Percentiles rank a stretch among this genome's conserved stretches.
phyloP scores from a whole-genome alignment of 2,329 filamentous ascomycete species.

The Aspergillus uvarum region DNA sequence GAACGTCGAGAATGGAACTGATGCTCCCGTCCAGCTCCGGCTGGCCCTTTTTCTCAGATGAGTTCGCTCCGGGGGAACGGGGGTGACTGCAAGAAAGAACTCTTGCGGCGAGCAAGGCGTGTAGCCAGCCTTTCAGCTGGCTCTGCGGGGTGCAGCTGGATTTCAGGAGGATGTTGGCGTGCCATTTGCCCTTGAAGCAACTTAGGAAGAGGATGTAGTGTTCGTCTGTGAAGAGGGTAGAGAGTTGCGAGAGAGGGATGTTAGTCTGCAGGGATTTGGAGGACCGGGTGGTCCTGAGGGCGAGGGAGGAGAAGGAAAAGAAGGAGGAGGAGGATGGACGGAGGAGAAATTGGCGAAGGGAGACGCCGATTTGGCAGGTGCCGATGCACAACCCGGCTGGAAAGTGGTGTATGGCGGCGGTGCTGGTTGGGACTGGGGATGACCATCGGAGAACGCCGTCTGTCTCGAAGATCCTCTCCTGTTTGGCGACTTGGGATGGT shows the following conservation, averaged over 20 bases:
- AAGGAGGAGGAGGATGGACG: slow-evolving; percentile 15
- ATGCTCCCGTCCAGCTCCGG: not conserved
- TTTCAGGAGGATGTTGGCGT: slow-evolving; percentile 64
- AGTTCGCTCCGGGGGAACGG: not conserved
- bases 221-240: slow-evolving; percentile 52
- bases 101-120: slow-evolving; percentile 54
- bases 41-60: not conserved
- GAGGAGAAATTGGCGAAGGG: slow-evolving; percentile 39
- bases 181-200: slow-evolving; percentile 28
- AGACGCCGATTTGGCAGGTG: slow-evolving; percentile 55
- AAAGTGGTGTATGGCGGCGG: not conserved
- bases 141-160: slow-evolving; percentile 50
- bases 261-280: slow-evolving; percentile 28
- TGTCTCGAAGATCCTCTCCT: slow-evolving; percentile 60
- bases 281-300: slow-evolving; percentile 1
- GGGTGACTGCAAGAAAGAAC: slow-evolving; percentile 12
- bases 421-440: slow-evolving; percentile 15
- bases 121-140: slow-evolving; percentile 63
- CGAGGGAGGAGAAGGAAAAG: slow-evolving; percentile 10
- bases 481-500: slow-evolving; percentile 63
- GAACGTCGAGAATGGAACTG: slow-evolving; percentile 30
- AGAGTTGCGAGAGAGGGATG: slow-evolving; percentile 49
- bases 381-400: slow-evolving; percentile 40
- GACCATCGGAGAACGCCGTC: slow-evolving; percentile 65
- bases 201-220: slow-evolving; percentile 64